Conservation (phyloP, 2,329 filamentous ascomycete species). For the Neofusicoccum umdonicola region DNA sequence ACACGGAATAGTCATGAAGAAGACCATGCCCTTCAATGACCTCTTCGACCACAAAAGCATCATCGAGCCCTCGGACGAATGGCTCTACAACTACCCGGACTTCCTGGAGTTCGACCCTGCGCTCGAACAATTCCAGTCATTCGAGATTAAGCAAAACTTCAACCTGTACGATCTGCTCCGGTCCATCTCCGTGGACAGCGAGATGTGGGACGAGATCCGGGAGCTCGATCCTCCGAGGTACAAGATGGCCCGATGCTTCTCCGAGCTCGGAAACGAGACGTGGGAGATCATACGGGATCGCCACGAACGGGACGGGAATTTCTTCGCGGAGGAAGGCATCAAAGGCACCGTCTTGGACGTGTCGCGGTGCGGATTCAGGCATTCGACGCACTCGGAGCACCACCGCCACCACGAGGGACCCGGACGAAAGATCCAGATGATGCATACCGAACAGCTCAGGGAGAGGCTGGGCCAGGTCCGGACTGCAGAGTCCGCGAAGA, state of each 20-base stretch:
- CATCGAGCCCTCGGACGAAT: slow-evolving; percentile 17
- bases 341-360: background rate
- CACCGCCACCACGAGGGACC: background rate
- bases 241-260: background rate
- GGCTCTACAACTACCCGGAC: slow-evolving; percentile 17
- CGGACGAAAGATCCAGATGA: background rate
- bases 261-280: background rate
- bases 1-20: background rate
- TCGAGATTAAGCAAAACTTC: background rate
- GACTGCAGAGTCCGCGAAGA: slow-evolving; percentile 8
- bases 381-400: background rate
- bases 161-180: background rate
- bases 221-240: background rate
- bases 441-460: background rate
- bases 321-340: background rate
- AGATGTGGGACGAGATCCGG: background rate
- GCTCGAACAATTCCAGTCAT: background rate
- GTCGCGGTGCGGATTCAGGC: background rate
- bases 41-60: slow-evolving; percentile 17
- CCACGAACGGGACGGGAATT: background rate
- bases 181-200: background rate
- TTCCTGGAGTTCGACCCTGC: slow-evolving; percentile 7
- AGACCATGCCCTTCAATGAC: slow-evolving; percentile 8
- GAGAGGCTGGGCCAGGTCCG: background rate
- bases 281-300: background rate